Conservation (phyloP, 257 asterid genomes). For the Ilex asprella region DNA sequence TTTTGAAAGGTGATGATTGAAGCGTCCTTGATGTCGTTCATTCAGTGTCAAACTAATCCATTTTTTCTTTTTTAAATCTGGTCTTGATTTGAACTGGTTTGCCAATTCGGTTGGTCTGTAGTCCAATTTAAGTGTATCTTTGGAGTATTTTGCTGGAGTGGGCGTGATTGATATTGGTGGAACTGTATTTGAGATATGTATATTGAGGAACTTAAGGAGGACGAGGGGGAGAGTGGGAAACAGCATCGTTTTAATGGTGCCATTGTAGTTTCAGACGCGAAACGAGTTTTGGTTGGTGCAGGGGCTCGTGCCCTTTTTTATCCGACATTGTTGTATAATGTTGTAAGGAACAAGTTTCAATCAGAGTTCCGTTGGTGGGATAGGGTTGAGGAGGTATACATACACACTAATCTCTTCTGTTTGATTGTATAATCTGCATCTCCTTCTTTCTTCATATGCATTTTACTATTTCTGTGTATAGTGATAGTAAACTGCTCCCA, state of each 20-base stretch:
- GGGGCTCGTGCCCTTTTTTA: constrained; percentile 96
- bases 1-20: background rate
- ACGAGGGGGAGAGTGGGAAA: constrained; percentile 17
- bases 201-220: constrained; percentile 69
- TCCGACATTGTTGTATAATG: constrained; percentile 87
- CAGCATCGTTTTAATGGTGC: constrained; percentile 22
- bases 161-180: no score
- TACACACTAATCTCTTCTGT: background rate
- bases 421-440: background rate
- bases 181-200: constrained; percentile 33
- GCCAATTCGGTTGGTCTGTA: no score
- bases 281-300: constrained; percentile 79
- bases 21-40: background rate
- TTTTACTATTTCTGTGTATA: background rate
- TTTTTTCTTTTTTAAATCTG: no score
- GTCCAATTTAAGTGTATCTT: constrained; percentile 10
- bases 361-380: constrained; percentile 98
- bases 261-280: constrained; percentile 52
- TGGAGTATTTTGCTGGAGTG: constrained; percentile 8
- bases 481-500: no score
- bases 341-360: constrained; percentile 76
- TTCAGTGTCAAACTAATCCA: no score
- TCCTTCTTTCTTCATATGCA: background rate
- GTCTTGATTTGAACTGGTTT: no score
- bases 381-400: constrained; percentile 77